Evolutionary conservation across 345 rosid species (phyloP).

Genomic region (Lepidium sativum): DNA sequence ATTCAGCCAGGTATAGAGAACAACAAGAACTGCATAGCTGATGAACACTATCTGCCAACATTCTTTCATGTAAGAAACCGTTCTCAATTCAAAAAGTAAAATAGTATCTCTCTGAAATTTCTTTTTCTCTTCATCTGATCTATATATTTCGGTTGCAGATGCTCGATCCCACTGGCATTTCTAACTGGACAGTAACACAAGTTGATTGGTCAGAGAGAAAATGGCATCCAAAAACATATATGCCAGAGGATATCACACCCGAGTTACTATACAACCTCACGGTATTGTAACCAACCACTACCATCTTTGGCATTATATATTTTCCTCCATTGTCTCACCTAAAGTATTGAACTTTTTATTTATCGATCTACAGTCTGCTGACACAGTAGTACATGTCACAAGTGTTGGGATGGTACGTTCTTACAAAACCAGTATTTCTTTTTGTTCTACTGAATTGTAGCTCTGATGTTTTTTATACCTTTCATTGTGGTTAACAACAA

Average conservation of each 20-base stretch:
- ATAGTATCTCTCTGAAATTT: background rate
- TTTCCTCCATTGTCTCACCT: background rate
- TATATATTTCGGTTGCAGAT: constrained; percentile 36
- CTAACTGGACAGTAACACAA: constrained; percentile 88
- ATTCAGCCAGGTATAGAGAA: constrained; percentile 95
- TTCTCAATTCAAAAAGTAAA: background rate
- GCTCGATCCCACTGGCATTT: constrained; percentile 84
- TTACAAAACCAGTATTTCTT: background rate
- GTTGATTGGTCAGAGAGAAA: constrained; percentile 99
- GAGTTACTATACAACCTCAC: constrained; percentile 71
- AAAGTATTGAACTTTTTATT: background rate
- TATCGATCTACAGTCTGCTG: constrained; percentile 58
- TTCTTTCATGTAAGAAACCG: constrained; percentile 65
- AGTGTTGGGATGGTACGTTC: constrained; percentile 63
- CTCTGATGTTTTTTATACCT: background rate
- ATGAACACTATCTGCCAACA: constrained; percentile 97
- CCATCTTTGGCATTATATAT: background rate
- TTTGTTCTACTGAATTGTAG: background rate
- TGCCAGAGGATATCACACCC: constrained; percentile 51
- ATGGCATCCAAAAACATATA: constrained; percentile 95
- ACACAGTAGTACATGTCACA: constrained; percentile 63
- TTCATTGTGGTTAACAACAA: background rate
- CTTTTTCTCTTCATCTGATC: background rate
- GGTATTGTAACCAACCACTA: constrained; percentile 33
- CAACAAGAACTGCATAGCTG: constrained; percentile 87